Evolutionary conservation across 306 rosid genomes (phyloP).

Genomic region (Crotalaria pallida): DNA sequence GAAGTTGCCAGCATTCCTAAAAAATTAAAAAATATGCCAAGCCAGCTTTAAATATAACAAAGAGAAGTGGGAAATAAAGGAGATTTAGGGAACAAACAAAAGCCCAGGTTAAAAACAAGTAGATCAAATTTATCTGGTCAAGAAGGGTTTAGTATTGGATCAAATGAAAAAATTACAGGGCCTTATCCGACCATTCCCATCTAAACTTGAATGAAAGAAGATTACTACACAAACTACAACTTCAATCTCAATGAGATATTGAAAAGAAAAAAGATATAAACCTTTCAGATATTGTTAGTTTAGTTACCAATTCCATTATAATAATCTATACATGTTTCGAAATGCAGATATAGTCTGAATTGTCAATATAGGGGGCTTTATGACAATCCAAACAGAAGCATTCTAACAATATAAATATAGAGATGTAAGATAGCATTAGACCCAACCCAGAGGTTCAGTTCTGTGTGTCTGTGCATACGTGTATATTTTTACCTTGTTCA

Average conservation of each 20-base stretch:
- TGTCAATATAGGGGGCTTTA: not conserved
- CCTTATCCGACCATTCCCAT: not conserved
- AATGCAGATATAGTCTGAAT: not conserved
- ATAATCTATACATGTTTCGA: not conserved
- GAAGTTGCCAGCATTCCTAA: not conserved
- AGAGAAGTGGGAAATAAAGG: not conserved
- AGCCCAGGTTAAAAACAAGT: not conserved
- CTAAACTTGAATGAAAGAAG: not conserved
- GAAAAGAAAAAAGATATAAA: not conserved
- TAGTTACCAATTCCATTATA: not conserved
- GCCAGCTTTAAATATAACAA: not conserved
- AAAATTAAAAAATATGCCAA: not conserved
- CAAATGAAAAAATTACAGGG: not conserved
- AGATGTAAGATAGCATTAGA: not conserved
- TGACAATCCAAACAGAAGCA: conserved; percentile 6
- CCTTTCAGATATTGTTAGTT: not conserved
- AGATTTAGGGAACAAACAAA: not conserved
- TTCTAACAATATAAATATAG: not conserved
- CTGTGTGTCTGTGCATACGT: not conserved
- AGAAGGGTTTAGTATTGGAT: not conserved
- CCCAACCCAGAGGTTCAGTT: not conserved
- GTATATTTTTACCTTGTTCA: conserved; percentile 62
- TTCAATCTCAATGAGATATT: not conserved
- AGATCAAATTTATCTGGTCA: not conserved
- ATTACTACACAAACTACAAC: not conserved